Base-by-base conservation (phyloP, 1,139 yeast species). In the Debaryomyces fabryi region DNA sequence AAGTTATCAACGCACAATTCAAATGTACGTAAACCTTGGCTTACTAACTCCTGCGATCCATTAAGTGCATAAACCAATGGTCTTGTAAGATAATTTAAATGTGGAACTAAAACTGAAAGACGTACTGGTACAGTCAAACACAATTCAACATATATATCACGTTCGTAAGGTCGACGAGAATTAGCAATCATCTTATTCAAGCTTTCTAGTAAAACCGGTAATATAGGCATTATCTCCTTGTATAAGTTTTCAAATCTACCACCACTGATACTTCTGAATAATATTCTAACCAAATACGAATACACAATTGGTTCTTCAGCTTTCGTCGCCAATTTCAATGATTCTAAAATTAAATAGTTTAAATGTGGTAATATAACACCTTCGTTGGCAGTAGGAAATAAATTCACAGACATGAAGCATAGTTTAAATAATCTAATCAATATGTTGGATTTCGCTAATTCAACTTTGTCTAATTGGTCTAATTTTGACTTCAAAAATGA, bases 1-100 rank as follows among this genome's bases (percentile, higher is more conserved):
- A 95, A 72, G 58, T 95, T 95, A 61, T 95, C 99, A 24, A 95
- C 97, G 62, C 99, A 93, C n/a, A 93, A 76, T 60, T 95, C 99
- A 50, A 95, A 79, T 0, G 98, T 93, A 54, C 98, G 78, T 54
- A 95, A 74, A 39, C 99, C 99, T 68, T 93, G 99, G 49, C 93
- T 85, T 1, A 92, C 96, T 45, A 93, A 78, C 55, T 95, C 99
- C 52, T 87, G 96, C 1, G 92, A 79, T 0, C 97, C 97, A 62
- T 89, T 88, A 51, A 95, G 74, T 0, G 99, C 98, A 58, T 84
- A 82, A 0, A 92, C 97, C 46, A 95, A 74, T 0, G 99, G 99
- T 52, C 91, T 80, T 80, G 96, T 91, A 58, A 95, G 73, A 62
- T 86, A 88, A 58, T 85, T 87, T 57, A 95, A 72, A 63, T 92